These are phyloP conservation scores for Cyberlindnera mississippiensis DNA, from an alignment of 805 yeast genomes.

Conservation along the genomic window DNA sequence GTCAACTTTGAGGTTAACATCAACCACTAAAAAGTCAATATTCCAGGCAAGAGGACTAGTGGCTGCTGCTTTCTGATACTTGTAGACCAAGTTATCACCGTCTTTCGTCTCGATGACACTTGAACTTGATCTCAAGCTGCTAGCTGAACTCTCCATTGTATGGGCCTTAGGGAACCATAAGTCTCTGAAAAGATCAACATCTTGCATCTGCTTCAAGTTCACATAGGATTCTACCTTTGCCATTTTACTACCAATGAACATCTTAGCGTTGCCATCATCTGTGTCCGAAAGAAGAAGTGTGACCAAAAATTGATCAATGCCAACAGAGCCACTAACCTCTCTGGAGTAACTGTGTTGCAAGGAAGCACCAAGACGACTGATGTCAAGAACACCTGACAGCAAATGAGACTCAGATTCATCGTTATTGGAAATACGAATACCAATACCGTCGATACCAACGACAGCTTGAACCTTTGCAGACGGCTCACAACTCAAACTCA, in stretches of 20 bases:
- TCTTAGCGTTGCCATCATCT: constrained; percentile 34
- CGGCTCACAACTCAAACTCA: constrained; percentile 87
- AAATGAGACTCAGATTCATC: constrained; percentile 37
- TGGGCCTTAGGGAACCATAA: constrained; percentile 60
- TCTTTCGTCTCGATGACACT: constrained; percentile 1
- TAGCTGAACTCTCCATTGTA: constrained; percentile 2
- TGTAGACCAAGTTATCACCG: constrained; percentile 32
- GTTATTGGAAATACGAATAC: constrained; percentile 51
- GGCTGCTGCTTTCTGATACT: constrained; percentile 54
- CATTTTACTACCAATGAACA: constrained; percentile 49
- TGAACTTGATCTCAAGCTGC: constrained; percentile 23
- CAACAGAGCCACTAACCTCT: constrained; percentile 75
- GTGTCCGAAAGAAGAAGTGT: constrained; percentile 46
- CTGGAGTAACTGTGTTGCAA: constrained; percentile 89
- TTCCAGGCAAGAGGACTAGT: constrained; percentile 75
- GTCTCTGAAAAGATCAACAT: constrained; percentile 74
- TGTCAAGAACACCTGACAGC: constrained; percentile 41
- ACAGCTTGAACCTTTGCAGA: constrained; percentile 89
- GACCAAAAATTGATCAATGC: constrained; percentile 42
- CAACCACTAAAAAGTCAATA: constrained; percentile 50
- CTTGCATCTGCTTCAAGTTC: constrained; percentile 83
- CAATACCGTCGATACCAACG: constrained; percentile 68
- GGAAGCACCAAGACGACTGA: constrained; percentile 61
- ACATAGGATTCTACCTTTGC: constrained; percentile 57
- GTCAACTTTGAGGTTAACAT: constrained; percentile 56